Base-by-base conservation (phyloP, 352 stramenopile species). In the Pythium phragmitis region DNA sequence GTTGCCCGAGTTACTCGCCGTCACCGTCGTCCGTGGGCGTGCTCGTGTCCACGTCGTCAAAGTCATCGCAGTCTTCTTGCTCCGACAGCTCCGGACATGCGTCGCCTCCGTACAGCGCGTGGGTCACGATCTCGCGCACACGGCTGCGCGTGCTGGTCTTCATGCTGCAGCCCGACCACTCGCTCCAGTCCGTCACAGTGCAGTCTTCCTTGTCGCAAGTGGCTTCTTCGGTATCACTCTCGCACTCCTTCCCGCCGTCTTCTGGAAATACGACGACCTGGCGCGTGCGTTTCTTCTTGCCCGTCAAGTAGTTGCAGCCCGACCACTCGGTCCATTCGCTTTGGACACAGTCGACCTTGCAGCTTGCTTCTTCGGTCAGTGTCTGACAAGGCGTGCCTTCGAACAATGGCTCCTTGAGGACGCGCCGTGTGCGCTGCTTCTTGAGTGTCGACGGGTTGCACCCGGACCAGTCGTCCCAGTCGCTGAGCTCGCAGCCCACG, bases 201-300 rank as follows among this genome's bases (percentile, higher is more conserved):
- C 79, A 91, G 57, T 87, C 53, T 19, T 82, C 50, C 5, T 67
- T 58, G 47, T 89, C 79, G 37, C 82, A 91, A 0, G 16, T 17
- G 2, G 17, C 54, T 1, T 59, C 30, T 16, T 91, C 74, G 0
- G 46, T 57, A 3, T 69, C 53, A 0, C 33, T 36, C 9, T 46
- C 71, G 30, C 79, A 89, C 0, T 52, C 28, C 6, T 52, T 52
- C 0, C 77, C 81, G 23, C 68, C 55, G 1, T 69, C 49, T 1
- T 51, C 61, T 0, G 80, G 72, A 50, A 66, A 76, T 3, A 69
- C 66, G 0, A 73, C 23, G 12, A 80, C 55, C 11, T 60, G 36
- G 8, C 76, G 70, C n/a, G 53, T 76, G 21, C 67, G 79, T 1
- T 70, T 79, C 69, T 85, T 88, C 11, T 68, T 68, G 19, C 74